Evolutionary conservation across 2,329 filamentous ascomycete species (phyloP), one percentile per base, ranked within the genome.

Genomic region (Paraconiothyrium sp.): DNA sequence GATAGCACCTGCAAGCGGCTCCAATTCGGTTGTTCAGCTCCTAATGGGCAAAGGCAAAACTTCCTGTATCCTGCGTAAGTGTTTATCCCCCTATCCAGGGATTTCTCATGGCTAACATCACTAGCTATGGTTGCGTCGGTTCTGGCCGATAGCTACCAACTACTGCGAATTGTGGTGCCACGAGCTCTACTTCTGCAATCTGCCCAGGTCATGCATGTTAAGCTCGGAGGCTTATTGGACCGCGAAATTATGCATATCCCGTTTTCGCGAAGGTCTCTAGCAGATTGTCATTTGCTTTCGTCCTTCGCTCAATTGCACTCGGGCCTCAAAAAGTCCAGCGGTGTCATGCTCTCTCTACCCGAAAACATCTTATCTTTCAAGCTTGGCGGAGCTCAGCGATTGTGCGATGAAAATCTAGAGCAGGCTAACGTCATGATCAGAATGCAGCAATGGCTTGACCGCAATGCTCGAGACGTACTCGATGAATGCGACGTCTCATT

Each of bases 41-140:
- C 88, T 90, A 62, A 91, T 91, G 88, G 89, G 89, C 0, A 83
- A 89, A 77, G 84, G 86, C 0, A 89, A 89, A 72, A 88, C 86
- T 0, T 90, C 89, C 0, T 86, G 91, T 1, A 92, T 93, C 13
- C 58, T 75, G 1, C 72, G 68, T 74, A 67, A 64, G 67, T 68
- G 8, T 24, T 6, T 35, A 14, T 4, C 22, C 9, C 3, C 39
- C 43, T 2, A 30, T 46, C 47, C 34, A 3, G 13, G 27, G 14
- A 34, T 34, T n/a, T n/a, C 6, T 34, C 20, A 52, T 52, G 47
- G 22, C 60, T 74, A 56, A 67, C 57, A 20, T n/a, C 58, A 9
- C 10, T 54, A 68, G 73, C 89, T 0, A 88, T 91, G 41, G 84
- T 90, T 0, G 85, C 85, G 0, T 76, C 84, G 0, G 64, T 72